A percentile compares a stretch with the other conserved stretches of the same genome.
Conservation (phyloP, 2,329 filamentous ascomycete species). For the Calonectria crousiana region DNA sequence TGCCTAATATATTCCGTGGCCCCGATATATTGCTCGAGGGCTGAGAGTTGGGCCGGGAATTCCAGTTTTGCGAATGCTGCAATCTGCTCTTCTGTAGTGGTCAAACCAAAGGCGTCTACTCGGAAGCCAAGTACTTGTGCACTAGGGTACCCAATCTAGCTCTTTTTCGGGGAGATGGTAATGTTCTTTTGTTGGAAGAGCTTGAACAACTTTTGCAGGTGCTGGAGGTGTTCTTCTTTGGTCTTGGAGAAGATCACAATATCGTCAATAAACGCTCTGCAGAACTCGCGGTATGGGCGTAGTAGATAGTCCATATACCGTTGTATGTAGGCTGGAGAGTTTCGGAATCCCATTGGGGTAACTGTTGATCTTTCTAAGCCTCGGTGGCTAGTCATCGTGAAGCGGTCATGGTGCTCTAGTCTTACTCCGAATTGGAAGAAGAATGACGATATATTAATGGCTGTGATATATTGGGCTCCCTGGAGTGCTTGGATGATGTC, state of each 20-base stretch:
- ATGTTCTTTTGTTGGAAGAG: neutral
- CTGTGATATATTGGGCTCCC: too few relatives aligned
- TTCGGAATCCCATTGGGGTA: neutral
- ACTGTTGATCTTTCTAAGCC: neutral
- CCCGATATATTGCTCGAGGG: neutral
- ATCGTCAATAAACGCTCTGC: neutral
- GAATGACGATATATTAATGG: too few relatives aligned
- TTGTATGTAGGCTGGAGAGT: neutral
- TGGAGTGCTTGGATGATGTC: too few relatives aligned
- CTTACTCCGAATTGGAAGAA: neutral
- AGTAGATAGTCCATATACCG: neutral
- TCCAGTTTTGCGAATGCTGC: neutral
- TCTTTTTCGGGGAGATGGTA: neutral
- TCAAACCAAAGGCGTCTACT: neutral
- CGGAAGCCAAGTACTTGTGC: neutral
- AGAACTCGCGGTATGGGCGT: neutral
- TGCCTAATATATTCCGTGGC: neutral
- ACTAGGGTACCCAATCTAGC: constrained; percentile 5
- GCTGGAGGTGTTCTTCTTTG: neutral
- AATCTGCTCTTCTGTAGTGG: neutral
- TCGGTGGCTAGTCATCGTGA: neutral
- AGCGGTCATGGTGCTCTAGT: neutral
- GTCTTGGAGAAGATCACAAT: neutral
- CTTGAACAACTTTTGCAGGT: neutral
- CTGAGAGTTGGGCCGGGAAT: neutral